These are phyloP conservation scores for Fagus sylvatica DNA, from an alignment of 306 rosid species.

Conservation along the genomic window DNA sequence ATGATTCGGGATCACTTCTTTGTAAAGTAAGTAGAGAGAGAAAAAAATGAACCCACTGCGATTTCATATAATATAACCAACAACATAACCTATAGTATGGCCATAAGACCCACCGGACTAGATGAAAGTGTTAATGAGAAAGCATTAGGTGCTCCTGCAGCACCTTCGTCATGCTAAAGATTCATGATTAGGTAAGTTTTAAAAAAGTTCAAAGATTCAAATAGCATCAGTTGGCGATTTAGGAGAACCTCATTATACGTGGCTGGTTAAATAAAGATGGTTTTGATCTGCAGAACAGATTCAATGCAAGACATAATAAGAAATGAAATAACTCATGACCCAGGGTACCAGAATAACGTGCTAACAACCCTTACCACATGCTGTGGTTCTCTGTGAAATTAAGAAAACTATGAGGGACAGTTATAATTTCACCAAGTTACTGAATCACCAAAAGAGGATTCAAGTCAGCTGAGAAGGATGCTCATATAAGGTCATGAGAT, in stretches of 20 bases:
- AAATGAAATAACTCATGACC: neutral
- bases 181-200: neutral
- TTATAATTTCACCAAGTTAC: too few species aligned
- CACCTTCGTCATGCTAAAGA: neutral
- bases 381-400: neutral
- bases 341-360: neutral
- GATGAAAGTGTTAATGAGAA: neutral
- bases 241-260: neutral
- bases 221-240: neutral
- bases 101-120: neutral
- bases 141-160: neutral
- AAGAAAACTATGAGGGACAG: neutral
- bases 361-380: neutral
- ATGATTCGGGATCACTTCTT: neutral
- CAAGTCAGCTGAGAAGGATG: too few species aligned
- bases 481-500: too few species aligned
- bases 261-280: neutral
- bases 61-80: neutral
- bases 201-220: neutral
- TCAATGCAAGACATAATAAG: neutral
- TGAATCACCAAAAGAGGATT: too few species aligned
- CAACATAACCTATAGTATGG: neutral
- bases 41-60: neutral
- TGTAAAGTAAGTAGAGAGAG: neutral
- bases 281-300: neutral